A percentile compares a stretch with the other conserved stretches of the same genome.
These are phyloP conservation scores for Beauveria varroae DNA, from an alignment of 2,329 filamentous ascomycete species.

Conservation along the genomic window DNA sequence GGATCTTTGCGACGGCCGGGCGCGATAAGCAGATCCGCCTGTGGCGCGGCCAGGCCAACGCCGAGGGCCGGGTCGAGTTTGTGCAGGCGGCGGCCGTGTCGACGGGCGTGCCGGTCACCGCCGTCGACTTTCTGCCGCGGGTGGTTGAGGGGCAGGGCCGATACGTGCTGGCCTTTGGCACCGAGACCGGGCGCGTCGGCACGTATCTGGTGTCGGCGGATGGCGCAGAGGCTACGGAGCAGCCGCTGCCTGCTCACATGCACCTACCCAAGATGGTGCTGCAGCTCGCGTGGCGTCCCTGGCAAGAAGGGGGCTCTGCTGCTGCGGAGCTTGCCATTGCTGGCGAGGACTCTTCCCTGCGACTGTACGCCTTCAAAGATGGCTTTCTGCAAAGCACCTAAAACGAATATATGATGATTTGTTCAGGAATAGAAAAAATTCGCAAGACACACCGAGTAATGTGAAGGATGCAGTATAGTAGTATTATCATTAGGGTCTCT, in stretches of 20 bases:
- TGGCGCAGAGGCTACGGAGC: conserved; percentile 29
- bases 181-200: conserved; percentile 44
- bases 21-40: conserved; percentile 79
- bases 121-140: conserved; percentile 55
- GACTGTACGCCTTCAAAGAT: conserved; percentile 43
- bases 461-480: not conserved
- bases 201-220: conserved; percentile 34
- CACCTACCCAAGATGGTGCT: conserved; percentile 58
- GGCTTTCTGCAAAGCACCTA: conserved; percentile 16
- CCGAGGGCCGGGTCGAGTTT: conserved; percentile 33
- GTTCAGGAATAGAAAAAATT: not conserved
- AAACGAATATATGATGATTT: not conserved
- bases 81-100: conserved; percentile 45
- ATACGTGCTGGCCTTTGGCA: conserved; percentile 47
- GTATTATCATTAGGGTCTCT: conserved; percentile 10
- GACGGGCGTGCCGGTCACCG: conserved; percentile 56
- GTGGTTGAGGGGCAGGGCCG: conserved; percentile 18
- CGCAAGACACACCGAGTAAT: not conserved
- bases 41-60: conserved; percentile 42
- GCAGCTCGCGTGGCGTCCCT: conserved; percentile 63
- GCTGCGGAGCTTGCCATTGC: conserved; percentile 42
- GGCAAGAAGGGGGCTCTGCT: conserved; percentile 18
- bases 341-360: conserved; percentile 54
- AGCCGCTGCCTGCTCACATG: conserved; percentile 29
- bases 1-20: conserved; percentile 76